phyloP scores from a whole-genome alignment of 1,139 yeast genomes.

The Suhomyces panamericanus region DNA sequence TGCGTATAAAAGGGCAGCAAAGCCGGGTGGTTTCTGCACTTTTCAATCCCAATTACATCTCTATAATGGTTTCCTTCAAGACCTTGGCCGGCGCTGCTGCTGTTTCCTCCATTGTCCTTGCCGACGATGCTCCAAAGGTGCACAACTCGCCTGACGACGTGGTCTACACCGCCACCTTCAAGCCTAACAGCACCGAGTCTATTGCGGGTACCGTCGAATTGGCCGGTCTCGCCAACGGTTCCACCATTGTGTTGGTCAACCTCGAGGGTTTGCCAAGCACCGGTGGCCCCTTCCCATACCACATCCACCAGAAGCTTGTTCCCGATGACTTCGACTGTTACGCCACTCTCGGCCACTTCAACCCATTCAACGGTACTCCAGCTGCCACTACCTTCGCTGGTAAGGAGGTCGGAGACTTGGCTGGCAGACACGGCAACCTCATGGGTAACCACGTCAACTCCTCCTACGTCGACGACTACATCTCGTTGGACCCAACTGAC shows the following conservation, averaged over 20 bases:
- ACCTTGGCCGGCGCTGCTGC: conserved; percentile 5
- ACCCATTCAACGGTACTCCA: conserved; percentile 39
- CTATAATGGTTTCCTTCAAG: conserved; percentile 11
- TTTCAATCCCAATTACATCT: background rate
- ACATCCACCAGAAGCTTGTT: conserved; percentile 40
- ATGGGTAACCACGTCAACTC: conserved; percentile 25
- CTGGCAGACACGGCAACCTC: conserved; percentile 43
- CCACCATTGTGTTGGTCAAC: conserved; percentile 34
- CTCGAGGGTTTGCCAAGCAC: conserved; percentile 33
- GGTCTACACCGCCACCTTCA: conserved; percentile 25
- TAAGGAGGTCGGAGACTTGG: conserved; percentile 43
- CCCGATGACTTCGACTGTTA: conserved; percentile 44
- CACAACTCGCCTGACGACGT: conserved; percentile 29
- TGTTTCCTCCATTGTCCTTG: conserved; percentile 16
- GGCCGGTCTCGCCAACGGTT: conserved; percentile 32
- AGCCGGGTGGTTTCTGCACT: too few species aligned
- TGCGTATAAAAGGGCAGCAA: background rate
- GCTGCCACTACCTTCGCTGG: conserved; percentile 27
- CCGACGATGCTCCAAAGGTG: conserved; percentile 28
- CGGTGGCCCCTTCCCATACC: conserved; percentile 47
- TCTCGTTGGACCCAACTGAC: conserved; percentile 39
- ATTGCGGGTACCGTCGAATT: conserved; percentile 35
- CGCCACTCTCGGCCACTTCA: conserved; percentile 39
- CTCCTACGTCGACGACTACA: conserved; percentile 35
- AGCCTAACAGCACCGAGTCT: conserved; percentile 16